Base-by-base conservation (phyloP, 257 asterid species). In the Solanum chiquidenum region DNA sequence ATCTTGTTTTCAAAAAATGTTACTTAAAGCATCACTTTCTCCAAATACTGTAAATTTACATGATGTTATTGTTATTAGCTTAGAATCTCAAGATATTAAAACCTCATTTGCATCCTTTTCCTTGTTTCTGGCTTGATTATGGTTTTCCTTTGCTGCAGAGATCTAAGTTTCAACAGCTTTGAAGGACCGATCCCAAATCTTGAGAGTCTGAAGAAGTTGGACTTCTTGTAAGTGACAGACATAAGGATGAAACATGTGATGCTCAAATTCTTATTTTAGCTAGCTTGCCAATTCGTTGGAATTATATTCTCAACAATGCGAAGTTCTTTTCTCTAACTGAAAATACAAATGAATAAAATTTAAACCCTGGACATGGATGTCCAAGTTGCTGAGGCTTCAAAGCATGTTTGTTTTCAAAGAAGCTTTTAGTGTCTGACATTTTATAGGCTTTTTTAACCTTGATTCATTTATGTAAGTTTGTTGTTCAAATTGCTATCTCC, bases 131-230 rank as follows among this genome's bases (percentile, higher is more conserved):
- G 2, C 38, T 79, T 79, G 64, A 79, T 5, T 25, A 13, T 79
- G 25, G 25, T 27, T 79, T 35, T 88, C 75, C 18, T 88, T 60
- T 68, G 73, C 46, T 87, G 90, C 91, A 94, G 98, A 80, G 98
- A 94, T 88, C 88, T 94, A 80, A 94, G 96, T 49, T 92, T 94
- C 84, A 94, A 94, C 91, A 92, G 82, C 13, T 84, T 93, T 80
- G 89, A 88, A 68, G 96, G 98, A 76, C 82, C 6, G 84, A 86
- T 93, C 60, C 93, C 96, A 35, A 40, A 89, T 89, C 88, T 93
- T 46, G 86, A 35, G 68, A 35, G 86, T 44, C 84, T 86, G 38
- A 3, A 18, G 2, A 4, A 7, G 1, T 42, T 91, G 83, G 91
- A 93, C 60, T 5, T 1, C 60, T 62, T 93, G 95, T 93, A 92